A percentile compares a stretch with the other conserved stretches of the same genome.
These are phyloP conservation scores for Blakeslea trispora DNA, from an alignment of 371 early-diverging fungal genomes.

Conservation along the genomic window DNA sequence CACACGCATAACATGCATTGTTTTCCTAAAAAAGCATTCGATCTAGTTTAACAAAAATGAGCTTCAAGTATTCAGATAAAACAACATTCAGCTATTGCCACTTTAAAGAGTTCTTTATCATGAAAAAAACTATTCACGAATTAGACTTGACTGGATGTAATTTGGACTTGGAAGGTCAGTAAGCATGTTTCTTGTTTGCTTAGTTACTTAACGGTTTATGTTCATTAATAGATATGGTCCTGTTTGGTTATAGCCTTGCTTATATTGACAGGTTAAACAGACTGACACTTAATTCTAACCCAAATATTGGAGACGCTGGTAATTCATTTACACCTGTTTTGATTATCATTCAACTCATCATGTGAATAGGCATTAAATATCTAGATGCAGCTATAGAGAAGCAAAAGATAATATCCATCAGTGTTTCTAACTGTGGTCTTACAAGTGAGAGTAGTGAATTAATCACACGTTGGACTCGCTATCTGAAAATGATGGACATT, in stretches of 20 bases:
- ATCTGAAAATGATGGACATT: conserved; percentile 12
- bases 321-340: too few relatives aligned
- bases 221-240: conserved; percentile 14
- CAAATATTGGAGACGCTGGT: conserved; percentile 23
- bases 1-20: not conserved
- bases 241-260: conserved; percentile 9
- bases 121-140: conserved; percentile 1
- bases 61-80: not conserved
- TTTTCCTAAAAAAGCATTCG: not conserved
- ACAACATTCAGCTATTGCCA: not conserved
- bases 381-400: conserved; percentile 6
- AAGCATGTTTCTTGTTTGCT: too few relatives aligned
- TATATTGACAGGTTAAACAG: conserved; percentile 2
- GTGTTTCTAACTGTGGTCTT: conserved; percentile 19
- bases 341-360: not conserved
- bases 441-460: not conserved
- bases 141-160: conserved; percentile 21
- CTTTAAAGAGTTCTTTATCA: conserved; percentile 1
- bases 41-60: conserved; percentile 14
- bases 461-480: conserved; percentile 11
- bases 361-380: conserved; percentile 7
- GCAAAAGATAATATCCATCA: conserved; percentile 11
- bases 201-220: too few relatives aligned
- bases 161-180: conserved; percentile 6
- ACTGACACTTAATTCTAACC: conserved; percentile 15